Evolutionary conservation across 768 basidiomycete species (phyloP), one percentile per base, ranked within the genome.

Genomic region (Gautieria morchelliformis): DNA sequence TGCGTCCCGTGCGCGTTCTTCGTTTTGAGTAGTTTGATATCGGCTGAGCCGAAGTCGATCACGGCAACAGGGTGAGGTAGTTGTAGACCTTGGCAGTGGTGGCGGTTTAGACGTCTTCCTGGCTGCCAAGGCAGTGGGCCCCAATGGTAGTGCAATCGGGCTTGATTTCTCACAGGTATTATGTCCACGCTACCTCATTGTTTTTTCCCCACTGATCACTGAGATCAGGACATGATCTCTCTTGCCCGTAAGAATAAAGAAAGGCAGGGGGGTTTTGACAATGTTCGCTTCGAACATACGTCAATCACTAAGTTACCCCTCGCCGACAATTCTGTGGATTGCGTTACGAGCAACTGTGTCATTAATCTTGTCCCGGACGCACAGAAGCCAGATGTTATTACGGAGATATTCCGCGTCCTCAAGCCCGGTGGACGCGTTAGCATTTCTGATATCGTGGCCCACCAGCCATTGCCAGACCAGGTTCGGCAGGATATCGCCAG

Each of bases 1-100:
- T 0, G 65, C 48, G n/a, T 6, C 15, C 20, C 41, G 20, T 42
- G 20, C 20, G 41, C 52, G 12, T 44, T 9, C 27, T 27, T 56
- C 14, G 17, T 50, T 33, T 17, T 22, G 55, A 48, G 22, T 22
- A 24, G n/a, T 32, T n/a, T 15, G 5, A 20, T 32, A 33, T n/a
- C 30, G 37, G 12, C 32, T 19, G 14, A 11, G 17, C 27, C 27
- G 27, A 27, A 27, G 27, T 27, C 27, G 27, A 27, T 27, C 3
- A 27, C 27, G 27, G 27, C 27, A 27, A 27, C 59, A 82, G 81
- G 82, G 82, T 46, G 82, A 84, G 66, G 69, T 64, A 0, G 75
- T 82, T 4, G 63, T 84, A 1, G 78, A 84, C 63, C 70, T 84
- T 7, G 82, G 82, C 8, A 79, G 75, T 2, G 81, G 82, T 1